phyloP scores from a whole-genome alignment of 257 asterid genomes.

The Mitragyna speciosa region DNA sequence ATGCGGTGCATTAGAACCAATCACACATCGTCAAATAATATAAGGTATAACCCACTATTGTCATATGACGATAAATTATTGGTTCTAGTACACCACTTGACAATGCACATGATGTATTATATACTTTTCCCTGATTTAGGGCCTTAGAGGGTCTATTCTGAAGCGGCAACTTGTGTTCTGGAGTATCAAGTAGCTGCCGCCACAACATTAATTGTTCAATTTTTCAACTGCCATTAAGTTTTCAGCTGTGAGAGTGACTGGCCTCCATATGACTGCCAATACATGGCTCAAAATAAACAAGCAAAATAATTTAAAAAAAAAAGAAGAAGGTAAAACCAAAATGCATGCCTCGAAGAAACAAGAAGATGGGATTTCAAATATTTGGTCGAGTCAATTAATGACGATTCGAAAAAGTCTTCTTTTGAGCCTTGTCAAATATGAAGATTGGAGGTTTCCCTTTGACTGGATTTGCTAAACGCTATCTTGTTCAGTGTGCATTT shows the following conservation, averaged over 20 bases:
- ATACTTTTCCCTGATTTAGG: too few species aligned
- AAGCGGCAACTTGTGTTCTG: background rate
- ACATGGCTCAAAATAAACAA: background rate
- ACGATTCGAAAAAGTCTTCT: background rate
- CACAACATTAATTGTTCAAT: conserved; percentile 3
- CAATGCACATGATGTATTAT: too few species aligned
- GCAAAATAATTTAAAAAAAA: background rate
- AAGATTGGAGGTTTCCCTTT: background rate
- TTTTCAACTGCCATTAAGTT: background rate
- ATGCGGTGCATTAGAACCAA: too few species aligned
- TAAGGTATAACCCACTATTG: too few species aligned
- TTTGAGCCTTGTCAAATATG: background rate
- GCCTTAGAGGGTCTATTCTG: too few species aligned
- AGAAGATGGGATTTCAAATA: background rate
- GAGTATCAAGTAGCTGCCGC: background rate
- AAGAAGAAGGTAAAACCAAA: background rate
- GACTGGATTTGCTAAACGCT: background rate
- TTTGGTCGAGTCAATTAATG: background rate
- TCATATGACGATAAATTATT: too few species aligned
- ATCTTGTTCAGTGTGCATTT: too few species aligned
- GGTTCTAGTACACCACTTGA: too few species aligned
- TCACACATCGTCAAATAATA: too few species aligned
- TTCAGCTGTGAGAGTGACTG: background rate
- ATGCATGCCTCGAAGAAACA: background rate
- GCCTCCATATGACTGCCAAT: background rate